Evolutionary conservation across 208 protist genomes (phyloP).

Genomic region (Balamuthia mandrillaris): DNA sequence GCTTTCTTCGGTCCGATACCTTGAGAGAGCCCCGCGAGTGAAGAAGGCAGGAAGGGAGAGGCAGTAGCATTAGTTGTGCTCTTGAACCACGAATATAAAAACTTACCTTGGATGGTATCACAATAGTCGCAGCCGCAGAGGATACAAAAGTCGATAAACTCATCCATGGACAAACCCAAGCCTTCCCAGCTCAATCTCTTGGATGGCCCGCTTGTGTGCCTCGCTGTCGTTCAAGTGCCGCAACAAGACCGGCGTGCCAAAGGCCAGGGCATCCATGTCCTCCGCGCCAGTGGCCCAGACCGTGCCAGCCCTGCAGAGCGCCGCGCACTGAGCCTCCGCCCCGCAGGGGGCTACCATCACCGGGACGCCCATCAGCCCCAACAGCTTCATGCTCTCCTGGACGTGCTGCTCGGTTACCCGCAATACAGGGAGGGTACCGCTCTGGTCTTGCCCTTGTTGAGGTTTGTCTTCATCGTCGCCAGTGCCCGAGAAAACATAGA

Average conservation of each 20-base stretch:
- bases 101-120: constrained; percentile 84
- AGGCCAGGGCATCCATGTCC: constrained; percentile 99
- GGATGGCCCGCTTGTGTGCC: constrained; percentile 90
- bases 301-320: constrained; percentile 86
- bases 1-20: constrained; percentile 95
- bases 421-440: too few species aligned
- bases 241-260: constrained; percentile 91
- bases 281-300: constrained; percentile 97
- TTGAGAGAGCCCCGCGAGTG: not conserved
- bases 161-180: constrained; percentile 61
- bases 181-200: constrained; percentile 86
- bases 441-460: too few species aligned
- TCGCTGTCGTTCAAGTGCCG: constrained; percentile 92
- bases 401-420: too few species aligned
- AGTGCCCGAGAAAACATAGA: too few species aligned
- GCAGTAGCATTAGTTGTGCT: not conserved
- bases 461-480: too few species aligned
- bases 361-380: constrained; percentile 98
- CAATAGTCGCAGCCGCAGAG: constrained; percentile 98
- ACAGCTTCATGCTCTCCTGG: constrained; percentile 96
- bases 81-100: not conserved
- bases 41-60: not conserved
- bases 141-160: constrained; percentile 76
- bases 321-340: constrained; percentile 98
- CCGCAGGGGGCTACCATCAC: constrained; percentile 88